phyloP scores from a whole-genome alignment of 2,329 filamentous ascomycete species.

The Epichloe sp. region DNA sequence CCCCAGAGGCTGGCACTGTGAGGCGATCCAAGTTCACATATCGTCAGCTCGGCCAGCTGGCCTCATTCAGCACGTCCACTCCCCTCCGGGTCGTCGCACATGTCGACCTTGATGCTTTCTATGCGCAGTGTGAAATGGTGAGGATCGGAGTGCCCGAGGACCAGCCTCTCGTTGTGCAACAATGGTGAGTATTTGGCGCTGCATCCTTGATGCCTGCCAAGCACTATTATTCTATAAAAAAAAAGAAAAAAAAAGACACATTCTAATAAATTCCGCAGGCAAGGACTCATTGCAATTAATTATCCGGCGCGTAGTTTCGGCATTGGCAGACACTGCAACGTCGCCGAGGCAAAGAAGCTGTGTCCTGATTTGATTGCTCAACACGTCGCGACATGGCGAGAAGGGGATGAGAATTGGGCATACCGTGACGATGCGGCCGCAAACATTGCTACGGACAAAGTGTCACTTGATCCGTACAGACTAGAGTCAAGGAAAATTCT shows the following conservation, averaged over 20 bases:
- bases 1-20: conserved; percentile 11
- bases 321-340: conserved; percentile 65
- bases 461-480: conserved; percentile 85
- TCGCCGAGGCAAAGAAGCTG: conserved; percentile 70
- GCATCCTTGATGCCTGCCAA: not conserved
- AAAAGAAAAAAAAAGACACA: not conserved
- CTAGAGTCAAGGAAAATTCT: conserved; percentile 74
- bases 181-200: conserved; percentile 48
- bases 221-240: not conserved
- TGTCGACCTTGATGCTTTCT: conserved; percentile 94
- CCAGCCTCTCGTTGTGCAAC: conserved; percentile 79
- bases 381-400: conserved; percentile 90
- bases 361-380: conserved; percentile 77
- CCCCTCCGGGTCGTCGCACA: conserved; percentile 82
- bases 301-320: conserved; percentile 78
- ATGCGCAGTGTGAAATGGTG: conserved; percentile 91
- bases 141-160: conserved; percentile 62
- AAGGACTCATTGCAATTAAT: conserved; percentile 90
- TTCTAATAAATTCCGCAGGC: conserved; percentile 34
- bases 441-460: conserved; percentile 80
- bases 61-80: conserved; percentile 54
- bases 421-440: conserved; percentile 72
- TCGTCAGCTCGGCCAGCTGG: conserved; percentile 66
- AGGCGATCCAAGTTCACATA: conserved; percentile 66
- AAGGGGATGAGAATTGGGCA: conserved; percentile 83